A percentile compares a stretch with the other conserved stretches of the same genome.
These are phyloP conservation scores for Haplosporangium sp. DNA, from an alignment of 371 early-diverging fungal genomes.

Conservation along the genomic window DNA sequence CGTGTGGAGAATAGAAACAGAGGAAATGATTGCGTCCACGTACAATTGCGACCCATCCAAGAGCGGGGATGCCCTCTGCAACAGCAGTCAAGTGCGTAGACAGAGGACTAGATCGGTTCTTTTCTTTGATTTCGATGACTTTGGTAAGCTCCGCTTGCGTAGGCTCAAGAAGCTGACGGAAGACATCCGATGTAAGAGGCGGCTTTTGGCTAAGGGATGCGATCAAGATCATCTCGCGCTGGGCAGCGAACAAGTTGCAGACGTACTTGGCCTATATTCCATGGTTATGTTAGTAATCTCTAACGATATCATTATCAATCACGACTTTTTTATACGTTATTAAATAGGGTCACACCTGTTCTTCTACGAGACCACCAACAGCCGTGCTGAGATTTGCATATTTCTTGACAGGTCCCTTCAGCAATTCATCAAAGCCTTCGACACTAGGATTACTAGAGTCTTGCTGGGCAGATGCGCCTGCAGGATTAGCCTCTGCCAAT, in stretches of 20 bases:
- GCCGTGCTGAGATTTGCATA: slow-evolving; percentile 68
- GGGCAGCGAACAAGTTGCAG: slow-evolving; percentile 71
- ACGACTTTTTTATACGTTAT: not conserved
- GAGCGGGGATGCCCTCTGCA: slow-evolving; percentile 89
- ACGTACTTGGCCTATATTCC: slow-evolving; percentile 60
- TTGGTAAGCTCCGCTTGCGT: slow-evolving; percentile 77
- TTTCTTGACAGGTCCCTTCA: slow-evolving; percentile 64
- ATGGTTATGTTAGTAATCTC: not conserved
- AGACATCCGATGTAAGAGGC: slow-evolving; percentile 61
- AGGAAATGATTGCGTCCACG: slow-evolving; percentile 31
- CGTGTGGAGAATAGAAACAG: not conserved
- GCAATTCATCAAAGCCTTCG: slow-evolving; percentile 76
- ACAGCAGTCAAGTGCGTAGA: slow-evolving; percentile 88
- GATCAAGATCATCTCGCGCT: slow-evolving; percentile 79
- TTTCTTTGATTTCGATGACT: slow-evolving; percentile 78
- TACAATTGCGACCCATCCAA: slow-evolving; percentile 94
- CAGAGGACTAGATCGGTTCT: slow-evolving; percentile 78
- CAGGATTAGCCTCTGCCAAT: slow-evolving; percentile 36
- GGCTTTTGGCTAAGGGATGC: slow-evolving; percentile 88
- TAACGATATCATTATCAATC: slow-evolving; percentile 25
- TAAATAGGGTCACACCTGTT: slow-evolving; percentile 69
- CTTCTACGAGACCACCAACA: slow-evolving; percentile 77
- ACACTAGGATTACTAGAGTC: slow-evolving; percentile 63
- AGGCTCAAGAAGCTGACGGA: slow-evolving; percentile 76
- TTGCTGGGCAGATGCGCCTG: slow-evolving; percentile 24